phyloP scores from a whole-genome alignment of 371 early-diverging fungal species.

The Smittium mucronatum region DNA sequence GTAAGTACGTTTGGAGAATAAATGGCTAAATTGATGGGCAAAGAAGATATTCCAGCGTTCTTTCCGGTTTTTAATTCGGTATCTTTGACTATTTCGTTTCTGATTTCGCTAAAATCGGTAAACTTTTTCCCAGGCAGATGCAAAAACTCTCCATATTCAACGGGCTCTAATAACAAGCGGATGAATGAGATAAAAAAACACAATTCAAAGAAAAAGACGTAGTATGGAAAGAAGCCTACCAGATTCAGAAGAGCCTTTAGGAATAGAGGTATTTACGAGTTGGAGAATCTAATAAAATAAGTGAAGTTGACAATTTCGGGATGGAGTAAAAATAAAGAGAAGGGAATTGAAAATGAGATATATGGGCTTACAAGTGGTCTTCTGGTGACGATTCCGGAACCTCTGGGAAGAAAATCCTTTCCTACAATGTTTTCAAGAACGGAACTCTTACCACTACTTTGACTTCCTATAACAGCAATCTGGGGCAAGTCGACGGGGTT shows the following conservation, averaged over 20 bases:
- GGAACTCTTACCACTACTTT: slow-evolving; percentile 96
- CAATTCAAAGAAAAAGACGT: slow-evolving; percentile 12
- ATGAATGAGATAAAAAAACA: slow-evolving; percentile 15
- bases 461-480: slow-evolving; percentile 95
- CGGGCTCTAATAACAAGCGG: slow-evolving; percentile 36
- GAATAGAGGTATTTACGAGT: slow-evolving; percentile 77
- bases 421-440: slow-evolving; percentile 99
- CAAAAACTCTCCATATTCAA: slow-evolving; percentile 95
- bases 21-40: slow-evolving; percentile 90
- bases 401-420: slow-evolving; percentile 94
- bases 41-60: slow-evolving; percentile 77
- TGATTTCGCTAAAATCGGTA: slow-evolving; percentile 81
- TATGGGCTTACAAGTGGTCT: slow-evolving; percentile 62
- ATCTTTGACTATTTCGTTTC: slow-evolving; percentile 84
- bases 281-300: slow-evolving; percentile 58
- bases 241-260: slow-evolving; percentile 22
- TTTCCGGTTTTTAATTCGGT: slow-evolving; percentile 88
- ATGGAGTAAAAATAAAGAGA: background rate
- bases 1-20: slow-evolving; percentile 94
- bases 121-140: slow-evolving; percentile 90
- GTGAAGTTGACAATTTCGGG: background rate
- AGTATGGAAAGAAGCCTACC: background rate
- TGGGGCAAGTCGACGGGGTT: slow-evolving; percentile 98
- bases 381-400: slow-evolving; percentile 90
- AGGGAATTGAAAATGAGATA: background rate